Evolutionary conservation across 2,329 filamentous ascomycete species (phyloP).

Genomic region (Aspergillus cejpii): DNA sequence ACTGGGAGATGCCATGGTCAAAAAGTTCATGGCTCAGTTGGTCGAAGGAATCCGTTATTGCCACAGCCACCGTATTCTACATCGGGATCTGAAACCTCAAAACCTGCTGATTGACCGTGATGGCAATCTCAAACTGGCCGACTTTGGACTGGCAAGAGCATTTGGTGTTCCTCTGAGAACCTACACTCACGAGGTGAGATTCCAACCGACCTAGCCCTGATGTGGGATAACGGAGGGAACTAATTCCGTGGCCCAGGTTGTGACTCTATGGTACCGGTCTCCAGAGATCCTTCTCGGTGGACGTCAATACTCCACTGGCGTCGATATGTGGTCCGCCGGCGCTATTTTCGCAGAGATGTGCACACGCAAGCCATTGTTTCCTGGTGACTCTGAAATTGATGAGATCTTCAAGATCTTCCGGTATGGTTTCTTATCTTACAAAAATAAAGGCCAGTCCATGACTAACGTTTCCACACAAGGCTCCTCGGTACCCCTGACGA

Average conservation of each 20-base stretch:
- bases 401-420: constrained; percentile 94
- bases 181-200: constrained; percentile 73
- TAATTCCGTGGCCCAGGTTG: constrained; percentile 51
- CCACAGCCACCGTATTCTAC: constrained; percentile 78
- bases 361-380: constrained; percentile 85
- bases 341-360: constrained; percentile 98
- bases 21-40: constrained; percentile 88
- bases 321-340: constrained; percentile 93
- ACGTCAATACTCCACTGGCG: constrained; percentile 85
- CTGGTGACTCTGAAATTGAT: constrained; percentile 86
- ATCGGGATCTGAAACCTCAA: constrained; percentile 85
- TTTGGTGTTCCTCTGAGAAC: constrained; percentile 87
- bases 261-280: constrained; percentile 87
- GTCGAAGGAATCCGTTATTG: constrained; percentile 81
- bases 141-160: constrained; percentile 82
- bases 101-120: constrained; percentile 81
- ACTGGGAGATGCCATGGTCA: constrained; percentile 72
- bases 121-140: constrained; percentile 81
- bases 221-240: background rate
- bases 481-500: constrained; percentile 78
- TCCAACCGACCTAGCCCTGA: background rate
- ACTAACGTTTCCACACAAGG: constrained; percentile 41
- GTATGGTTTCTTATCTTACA: constrained; percentile 44
- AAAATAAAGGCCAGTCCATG: constrained; percentile 6
- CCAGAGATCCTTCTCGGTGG: constrained; percentile 87